Conservation (phyloP, 805 yeast species). For the Saturnispora sanitii region DNA sequence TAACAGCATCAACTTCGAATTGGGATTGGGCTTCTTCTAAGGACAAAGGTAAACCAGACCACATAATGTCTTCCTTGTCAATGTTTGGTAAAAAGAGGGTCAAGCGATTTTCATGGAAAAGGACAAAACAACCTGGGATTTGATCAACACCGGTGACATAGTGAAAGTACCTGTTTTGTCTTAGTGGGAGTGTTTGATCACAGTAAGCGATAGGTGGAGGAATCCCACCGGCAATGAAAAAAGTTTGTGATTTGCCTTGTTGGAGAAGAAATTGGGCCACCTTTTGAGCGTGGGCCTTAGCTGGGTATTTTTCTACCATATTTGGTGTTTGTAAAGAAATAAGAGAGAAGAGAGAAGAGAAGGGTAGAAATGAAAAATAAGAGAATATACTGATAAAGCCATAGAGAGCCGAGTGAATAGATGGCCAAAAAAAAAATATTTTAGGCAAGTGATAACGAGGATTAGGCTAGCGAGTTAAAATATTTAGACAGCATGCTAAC, state of each 20-base stretch:
- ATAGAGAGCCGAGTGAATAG: neutral
- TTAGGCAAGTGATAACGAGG: neutral
- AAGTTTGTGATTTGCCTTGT: slow-evolving; percentile 21
- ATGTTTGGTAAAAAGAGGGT: slow-evolving; percentile 73
- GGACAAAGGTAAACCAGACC: slow-evolving; percentile 85
- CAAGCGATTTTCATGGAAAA: slow-evolving; percentile 51
- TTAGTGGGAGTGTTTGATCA: slow-evolving; percentile 67
- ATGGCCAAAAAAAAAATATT: neutral
- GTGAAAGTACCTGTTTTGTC: slow-evolving; percentile 87
- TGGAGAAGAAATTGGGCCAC: slow-evolving; percentile 33
- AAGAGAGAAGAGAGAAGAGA: too few relatives aligned
- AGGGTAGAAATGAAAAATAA: too few relatives aligned
- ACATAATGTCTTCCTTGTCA: slow-evolving; percentile 85
- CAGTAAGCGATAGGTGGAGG: slow-evolving; percentile 57
- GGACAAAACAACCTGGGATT: slow-evolving; percentile 64
- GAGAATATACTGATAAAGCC: too few relatives aligned
- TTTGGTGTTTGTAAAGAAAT: too few relatives aligned
- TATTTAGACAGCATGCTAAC: too few relatives aligned
- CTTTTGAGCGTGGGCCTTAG: slow-evolving; percentile 60
- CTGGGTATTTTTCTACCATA: slow-evolving; percentile 55
- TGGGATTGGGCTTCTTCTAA: slow-evolving; percentile 50
- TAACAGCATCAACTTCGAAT: slow-evolving; percentile 78
- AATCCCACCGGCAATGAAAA: slow-evolving; percentile 55
- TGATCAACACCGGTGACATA: slow-evolving; percentile 73
- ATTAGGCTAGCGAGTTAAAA: too few relatives aligned